Base-by-base conservation (phyloP, 2,329 filamentous ascomycete species). In the Corinectria fuckeliana region DNA sequence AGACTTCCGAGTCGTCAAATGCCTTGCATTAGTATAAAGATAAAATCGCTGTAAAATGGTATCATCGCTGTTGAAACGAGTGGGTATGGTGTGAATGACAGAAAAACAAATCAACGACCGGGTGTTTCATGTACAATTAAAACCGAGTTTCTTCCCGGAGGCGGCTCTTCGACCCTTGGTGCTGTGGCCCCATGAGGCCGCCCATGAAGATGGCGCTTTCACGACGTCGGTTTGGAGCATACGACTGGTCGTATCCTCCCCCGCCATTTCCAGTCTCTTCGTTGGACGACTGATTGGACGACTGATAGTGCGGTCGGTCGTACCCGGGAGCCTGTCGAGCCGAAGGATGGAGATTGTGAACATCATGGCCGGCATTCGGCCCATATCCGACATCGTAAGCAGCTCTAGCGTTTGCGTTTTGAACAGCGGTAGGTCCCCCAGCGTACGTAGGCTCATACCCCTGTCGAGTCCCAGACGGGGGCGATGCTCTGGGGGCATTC, bases 141-240 rank as follows among this genome's bases (percentile, higher is more conserved):
- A 80, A 82, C 65, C 78, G 80, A n/a, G 78, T 79, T 71, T 85
- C 83, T 61, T 86, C 83, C 34, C 83, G 78, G 30, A 86, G 75
- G 10, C 83, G 83, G 64, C 82, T 85, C 69, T 80, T 82, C 0
- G 81, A 83, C 36, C 75, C 75, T 64, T 85, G 83, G 18, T 81
- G 78, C 52, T 78, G 82, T 28, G 85, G 72, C 23, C 80, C 78
- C 50, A 75, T 72, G 64, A 82, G 77, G 18, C 77, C 77, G 58
- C 82, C 78, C 69, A 83, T 79, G 60, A 87, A 85, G 72, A 89
- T 85, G 44, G 80, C 78, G 67, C 87, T 89, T 73, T 89, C 86
- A 49, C 87, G 81, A 48, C 85, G 79, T 69, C 80, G 84, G 38
- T 77, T 83, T 61, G 67, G 68, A 49, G 83, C 84, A 21, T 77